Percentiles rank a stretch among this genome's conserved stretches.
phyloP scores from a whole-genome alignment of 2,329 filamentous ascomycete genomes.

The Colletotrichum endophyticum region DNA sequence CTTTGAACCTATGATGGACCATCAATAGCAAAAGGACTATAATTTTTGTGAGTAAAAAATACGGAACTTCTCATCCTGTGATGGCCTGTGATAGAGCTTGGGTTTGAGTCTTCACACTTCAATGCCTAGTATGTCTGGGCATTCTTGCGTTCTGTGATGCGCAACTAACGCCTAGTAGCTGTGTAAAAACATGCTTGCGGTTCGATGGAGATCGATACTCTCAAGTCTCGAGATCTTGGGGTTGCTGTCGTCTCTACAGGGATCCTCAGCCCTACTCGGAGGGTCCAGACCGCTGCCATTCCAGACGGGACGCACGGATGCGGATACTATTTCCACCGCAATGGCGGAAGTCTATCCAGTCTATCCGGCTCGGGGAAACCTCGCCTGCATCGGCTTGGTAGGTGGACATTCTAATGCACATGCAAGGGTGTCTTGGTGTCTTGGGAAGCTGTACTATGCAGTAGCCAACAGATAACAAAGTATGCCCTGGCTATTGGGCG shows the following conservation, averaged over 20 bases:
- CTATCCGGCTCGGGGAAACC: not conserved
- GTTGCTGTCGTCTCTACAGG: not conserved
- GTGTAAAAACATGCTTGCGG: not conserved
- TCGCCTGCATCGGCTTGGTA: not conserved
- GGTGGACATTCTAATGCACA: not conserved
- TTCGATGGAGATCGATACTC: not conserved
- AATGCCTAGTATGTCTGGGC: not conserved
- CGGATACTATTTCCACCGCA: not conserved
- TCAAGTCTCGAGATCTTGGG: not conserved
- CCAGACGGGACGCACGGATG: not conserved
- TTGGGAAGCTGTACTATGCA: not conserved
- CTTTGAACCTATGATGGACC: not conserved
- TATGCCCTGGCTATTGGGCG: not conserved
- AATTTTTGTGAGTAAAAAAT: not conserved
- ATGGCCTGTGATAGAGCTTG: accelerated
- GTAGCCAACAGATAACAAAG: not conserved
- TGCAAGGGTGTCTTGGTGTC: not conserved
- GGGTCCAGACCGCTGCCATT: not conserved
- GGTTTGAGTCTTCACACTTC: not conserved
- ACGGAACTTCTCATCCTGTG: not conserved
- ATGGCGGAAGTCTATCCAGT: not conserved
- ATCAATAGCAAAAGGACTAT: accelerated
- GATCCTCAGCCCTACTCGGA: not conserved
- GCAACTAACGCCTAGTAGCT: not conserved
- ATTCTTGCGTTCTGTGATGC: not conserved